Conservation (phyloP, 2,329 filamentous ascomycete species). For the Tolypocladium tundrense region DNA sequence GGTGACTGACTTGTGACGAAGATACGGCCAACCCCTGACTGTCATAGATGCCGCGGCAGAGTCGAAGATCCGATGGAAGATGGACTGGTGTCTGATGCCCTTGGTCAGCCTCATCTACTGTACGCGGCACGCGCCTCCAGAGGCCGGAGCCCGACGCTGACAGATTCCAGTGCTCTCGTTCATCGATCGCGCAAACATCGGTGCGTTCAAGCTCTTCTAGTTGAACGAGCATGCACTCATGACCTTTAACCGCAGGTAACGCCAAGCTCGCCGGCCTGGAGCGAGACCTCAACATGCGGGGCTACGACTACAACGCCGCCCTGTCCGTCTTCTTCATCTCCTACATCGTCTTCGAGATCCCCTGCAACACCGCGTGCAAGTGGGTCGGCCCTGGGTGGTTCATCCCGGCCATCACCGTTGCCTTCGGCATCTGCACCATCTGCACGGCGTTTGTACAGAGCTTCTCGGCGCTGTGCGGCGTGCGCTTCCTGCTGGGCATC, state of each 20-base stretch:
- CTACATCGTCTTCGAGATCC: conserved; percentile 57
- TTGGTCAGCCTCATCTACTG: conserved; percentile 52
- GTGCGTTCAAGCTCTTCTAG: conserved; percentile 21
- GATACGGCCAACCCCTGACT: conserved; percentile 39
- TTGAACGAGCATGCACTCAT: background rate
- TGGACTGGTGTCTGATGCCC: conserved; percentile 54
- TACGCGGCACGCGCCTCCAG: conserved; percentile 14
- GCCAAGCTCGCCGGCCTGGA: conserved; percentile 47
- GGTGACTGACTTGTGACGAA: conserved; percentile 7
- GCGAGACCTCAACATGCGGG: conserved; percentile 38
- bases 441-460: conserved; percentile 49
- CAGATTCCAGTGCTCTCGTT: conserved; percentile 26
- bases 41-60: conserved; percentile 44
- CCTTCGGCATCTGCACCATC: conserved; percentile 50
- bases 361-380: conserved; percentile 52
- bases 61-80: conserved; percentile 46
- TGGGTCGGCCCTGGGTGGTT: conserved; percentile 56
- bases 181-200: conserved; percentile 58
- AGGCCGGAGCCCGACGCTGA: background rate
- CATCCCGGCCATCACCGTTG: conserved; percentile 44
- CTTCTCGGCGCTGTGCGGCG: conserved; percentile 34
- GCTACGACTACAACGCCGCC: conserved; percentile 52
- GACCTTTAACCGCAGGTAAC: conserved; percentile 31
- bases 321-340: conserved; percentile 54
- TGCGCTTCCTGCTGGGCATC: conserved; percentile 49